These are phyloP conservation scores for Atalantia buxifolia DNA, from an alignment of 345 rosid species.

Conservation along the genomic window DNA sequence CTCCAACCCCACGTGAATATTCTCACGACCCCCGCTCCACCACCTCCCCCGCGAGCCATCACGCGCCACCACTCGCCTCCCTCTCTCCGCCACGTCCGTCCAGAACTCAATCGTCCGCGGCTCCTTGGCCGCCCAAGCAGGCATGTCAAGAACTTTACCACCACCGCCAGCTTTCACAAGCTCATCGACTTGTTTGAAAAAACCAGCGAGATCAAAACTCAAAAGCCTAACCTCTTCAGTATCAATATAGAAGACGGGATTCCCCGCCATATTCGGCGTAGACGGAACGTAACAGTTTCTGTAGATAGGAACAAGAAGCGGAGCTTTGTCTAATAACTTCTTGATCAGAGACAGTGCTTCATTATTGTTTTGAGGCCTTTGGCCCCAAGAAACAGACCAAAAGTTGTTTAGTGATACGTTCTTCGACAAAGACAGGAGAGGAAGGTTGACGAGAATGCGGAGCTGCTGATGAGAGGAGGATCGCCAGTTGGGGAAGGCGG, in stretches of 20 bases:
- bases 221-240: conserved; percentile 42
- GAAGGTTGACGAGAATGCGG: conserved; percentile 46
- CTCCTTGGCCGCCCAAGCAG: conserved; percentile 56
- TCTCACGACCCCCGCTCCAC: conserved; percentile 39
- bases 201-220: conserved; percentile 60
- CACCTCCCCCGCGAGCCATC: conserved; percentile 29
- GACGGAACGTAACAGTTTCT: conserved; percentile 62
- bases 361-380: conserved; percentile 27
- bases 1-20: conserved; percentile 17
- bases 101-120: conserved; percentile 57
- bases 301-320: conserved; percentile 64
- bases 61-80: conserved; percentile 35
- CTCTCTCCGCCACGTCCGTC: conserved; percentile 75
- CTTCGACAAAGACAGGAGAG: conserved; percentile 43
- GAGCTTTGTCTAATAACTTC: conserved; percentile 33
- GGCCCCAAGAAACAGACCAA: conserved; percentile 84
- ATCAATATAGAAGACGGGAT: conserved; percentile 66
- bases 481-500: conserved; percentile 80
- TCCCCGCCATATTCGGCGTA: conserved; percentile 52
- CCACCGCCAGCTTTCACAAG: conserved; percentile 18
- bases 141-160: conserved; percentile 17
- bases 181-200: conserved; percentile 43
- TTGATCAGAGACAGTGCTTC: conserved; percentile 31
- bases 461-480: conserved; percentile 64
- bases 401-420: conserved; percentile 40